These are phyloP conservation scores for Schrenkiella parvula DNA, from an alignment of 345 rosid genomes.

Conservation along the genomic window DNA sequence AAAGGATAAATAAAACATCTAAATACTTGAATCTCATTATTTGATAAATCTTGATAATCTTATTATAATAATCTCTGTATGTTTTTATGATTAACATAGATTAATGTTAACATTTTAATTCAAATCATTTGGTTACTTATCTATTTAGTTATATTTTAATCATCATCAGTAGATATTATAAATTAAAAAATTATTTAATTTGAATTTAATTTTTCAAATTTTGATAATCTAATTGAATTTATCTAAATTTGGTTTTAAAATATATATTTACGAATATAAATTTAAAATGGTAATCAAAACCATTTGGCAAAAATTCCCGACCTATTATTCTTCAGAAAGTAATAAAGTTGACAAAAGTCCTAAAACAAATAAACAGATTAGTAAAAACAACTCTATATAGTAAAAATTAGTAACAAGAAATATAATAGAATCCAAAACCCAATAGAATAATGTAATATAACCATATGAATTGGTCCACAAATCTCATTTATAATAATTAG, in stretches of 20 bases:
- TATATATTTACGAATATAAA: background rate
- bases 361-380: background rate
- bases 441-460: background rate
- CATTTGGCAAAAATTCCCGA: background rate
- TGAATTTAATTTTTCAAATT: background rate
- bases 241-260: too few relatives aligned
- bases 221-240: background rate
- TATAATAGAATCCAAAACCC: background rate
- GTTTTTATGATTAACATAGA: too few relatives aligned
- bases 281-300: background rate
- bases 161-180: too few relatives aligned
- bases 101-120: too few relatives aligned
- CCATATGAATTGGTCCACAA: slow-evolving; percentile 20
- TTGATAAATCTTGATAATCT: too few relatives aligned
- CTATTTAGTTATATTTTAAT: too few relatives aligned
- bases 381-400: background rate
- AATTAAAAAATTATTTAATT: too few relatives aligned
- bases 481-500: background rate
- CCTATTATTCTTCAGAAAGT: background rate
- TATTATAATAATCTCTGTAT: too few relatives aligned
- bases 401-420: background rate
- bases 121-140: too few relatives aligned
- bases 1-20: too few relatives aligned
- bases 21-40: too few relatives aligned
- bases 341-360: background rate